Conservation (phyloP, 495 filamentous ascomycete species). For the Echria macrotheca region DNA sequence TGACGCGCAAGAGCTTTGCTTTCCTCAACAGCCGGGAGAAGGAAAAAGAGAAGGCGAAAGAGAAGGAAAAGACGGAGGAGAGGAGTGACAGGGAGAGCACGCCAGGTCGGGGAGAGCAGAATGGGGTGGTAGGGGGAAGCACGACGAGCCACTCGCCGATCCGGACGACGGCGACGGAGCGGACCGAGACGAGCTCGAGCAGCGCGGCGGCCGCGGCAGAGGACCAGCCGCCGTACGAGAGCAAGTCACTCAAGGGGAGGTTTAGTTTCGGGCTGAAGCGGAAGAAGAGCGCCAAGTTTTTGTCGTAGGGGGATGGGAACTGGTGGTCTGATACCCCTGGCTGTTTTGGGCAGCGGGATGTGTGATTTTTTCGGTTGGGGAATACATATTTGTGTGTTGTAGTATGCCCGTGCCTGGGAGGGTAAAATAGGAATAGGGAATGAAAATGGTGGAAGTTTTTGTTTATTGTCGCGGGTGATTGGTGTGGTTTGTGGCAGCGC, state of each 20-base stretch:
- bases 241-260: conserved; percentile 37
- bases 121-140: conserved; percentile 7
- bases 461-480: too few species aligned
- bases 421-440: too few species aligned
- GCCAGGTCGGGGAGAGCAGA: conserved; percentile 7
- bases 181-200: conserved; percentile 14
- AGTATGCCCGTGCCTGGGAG: too few species aligned
- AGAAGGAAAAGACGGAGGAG: conserved; percentile 15
- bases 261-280: conserved; percentile 55
- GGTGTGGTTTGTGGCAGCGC: too few species aligned
- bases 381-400: too few species aligned
- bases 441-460: too few species aligned
- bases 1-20: conserved; percentile 46
- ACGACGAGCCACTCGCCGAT: conserved; percentile 12
- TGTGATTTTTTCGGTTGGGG: too few species aligned
- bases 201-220: conserved; percentile 6
- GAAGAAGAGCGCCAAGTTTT: conserved; percentile 52
- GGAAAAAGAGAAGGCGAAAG: conserved; percentile 25
- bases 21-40: conserved; percentile 35
- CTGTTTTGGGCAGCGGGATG: background rate
- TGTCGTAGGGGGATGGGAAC: conserved; percentile 22
- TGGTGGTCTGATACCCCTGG: background rate
- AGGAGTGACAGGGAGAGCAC: conserved; percentile 9
- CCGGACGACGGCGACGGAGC: conserved; percentile 6
- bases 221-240: conserved; percentile 24